A percentile compares a stretch with the other conserved stretches of the same genome.
These are phyloP conservation scores for Cladosporium oxysporum DNA, from an alignment of 2,329 filamentous ascomycete species.

Conservation along the genomic window DNA sequence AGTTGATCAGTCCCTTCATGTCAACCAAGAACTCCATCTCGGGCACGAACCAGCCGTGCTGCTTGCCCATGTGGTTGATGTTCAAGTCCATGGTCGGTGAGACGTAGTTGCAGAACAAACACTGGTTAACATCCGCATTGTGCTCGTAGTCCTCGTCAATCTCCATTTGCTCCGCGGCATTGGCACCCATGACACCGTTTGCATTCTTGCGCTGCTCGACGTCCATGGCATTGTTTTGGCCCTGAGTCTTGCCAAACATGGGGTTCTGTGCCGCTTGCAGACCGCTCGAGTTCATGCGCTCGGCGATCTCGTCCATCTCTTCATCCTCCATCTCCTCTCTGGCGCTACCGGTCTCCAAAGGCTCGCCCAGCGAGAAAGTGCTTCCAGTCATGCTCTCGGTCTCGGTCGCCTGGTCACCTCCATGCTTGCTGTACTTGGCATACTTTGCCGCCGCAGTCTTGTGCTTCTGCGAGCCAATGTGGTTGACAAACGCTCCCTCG, in stretches of 20 bases:
- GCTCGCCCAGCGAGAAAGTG: slow-evolving; percentile 86
- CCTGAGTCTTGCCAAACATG: slow-evolving; percentile 25
- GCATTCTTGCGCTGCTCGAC: slow-evolving; percentile 24
- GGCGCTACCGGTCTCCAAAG: slow-evolving; percentile 57
- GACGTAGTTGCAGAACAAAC: slow-evolving; percentile 89
- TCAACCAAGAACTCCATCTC: slow-evolving; percentile 83
- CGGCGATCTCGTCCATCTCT: slow-evolving; percentile 75
- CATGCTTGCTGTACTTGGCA: slow-evolving; percentile 43
- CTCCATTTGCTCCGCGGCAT: slow-evolving; percentile 46
- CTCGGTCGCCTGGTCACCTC: slow-evolving; percentile 57
- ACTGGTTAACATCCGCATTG: slow-evolving; percentile 53
- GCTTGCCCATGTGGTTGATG: slow-evolving; percentile 83
- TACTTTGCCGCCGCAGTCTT: slow-evolving; percentile 63
- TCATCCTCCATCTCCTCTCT: slow-evolving; percentile 63
- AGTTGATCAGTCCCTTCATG: slow-evolving; percentile 74
- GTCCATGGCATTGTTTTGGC: slow-evolving; percentile 21
- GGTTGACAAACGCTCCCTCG: slow-evolving; percentile 93
- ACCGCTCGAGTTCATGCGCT: slow-evolving; percentile 70
- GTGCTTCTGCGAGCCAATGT: slow-evolving; percentile 88
- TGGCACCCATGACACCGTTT: slow-evolving; percentile 20
- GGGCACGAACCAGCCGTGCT: slow-evolving; percentile 94
- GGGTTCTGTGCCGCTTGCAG: slow-evolving; percentile 41
- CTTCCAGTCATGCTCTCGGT: slow-evolving; percentile 77
- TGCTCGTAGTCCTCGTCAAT: slow-evolving; percentile 37
- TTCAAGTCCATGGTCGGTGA: slow-evolving; percentile 77